Evolutionary conservation across 2,329 filamentous ascomycete species (phyloP), one percentile per base, ranked within the genome.

Genomic region (Trichoderma guizhouense): DNA sequence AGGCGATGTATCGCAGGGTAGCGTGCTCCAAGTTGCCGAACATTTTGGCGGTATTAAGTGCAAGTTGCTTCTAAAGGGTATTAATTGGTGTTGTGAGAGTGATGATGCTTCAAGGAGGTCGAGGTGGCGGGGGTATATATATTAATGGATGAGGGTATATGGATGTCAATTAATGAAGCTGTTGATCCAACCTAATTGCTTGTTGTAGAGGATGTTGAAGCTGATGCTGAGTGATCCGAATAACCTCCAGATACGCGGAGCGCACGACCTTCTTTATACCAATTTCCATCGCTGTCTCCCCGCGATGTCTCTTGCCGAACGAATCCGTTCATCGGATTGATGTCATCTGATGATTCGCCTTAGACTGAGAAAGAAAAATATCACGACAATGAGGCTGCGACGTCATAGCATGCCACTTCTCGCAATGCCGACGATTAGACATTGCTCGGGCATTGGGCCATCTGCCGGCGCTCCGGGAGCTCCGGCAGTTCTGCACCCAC

Each of bases 1-100:
- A 72, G 36, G 75, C 73, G 65, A 72, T 24, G 7, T 65, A 47
- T 47, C 74, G 71, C 62, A 75, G 39, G 36, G 61, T 68, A 34
- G 32, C 53, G 57, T 71, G 34, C 53, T 60, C 28, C 32, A 66
- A 39, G 24, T 60, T 51, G 32, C 28, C 51, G 55, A 71, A 71
- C 70, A 71, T 71, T 11, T 67, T 71, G 71, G 62, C 39, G 51
- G 3, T 21, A 24, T 69, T 47, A 36, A 6, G n/a, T 14, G 28
- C 55, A 30, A 24, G 21, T 55, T 55, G 28, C 21, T 53, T 66
- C 30, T 55, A 36, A 66, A 39, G 47, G 14, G n/a, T 67, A 14
- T 11, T 58, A 34, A 47, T 47, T 18, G 26, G 24, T 58, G 5
- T 53, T 51, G 30, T 57, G 12, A 18, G 15, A 28, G 9, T 28